A percentile compares a stretch with the other conserved stretches of the same genome.
Evolutionary conservation across 768 basidiomycete species (phyloP).

Genomic region (Leccinum obscurum): DNA sequence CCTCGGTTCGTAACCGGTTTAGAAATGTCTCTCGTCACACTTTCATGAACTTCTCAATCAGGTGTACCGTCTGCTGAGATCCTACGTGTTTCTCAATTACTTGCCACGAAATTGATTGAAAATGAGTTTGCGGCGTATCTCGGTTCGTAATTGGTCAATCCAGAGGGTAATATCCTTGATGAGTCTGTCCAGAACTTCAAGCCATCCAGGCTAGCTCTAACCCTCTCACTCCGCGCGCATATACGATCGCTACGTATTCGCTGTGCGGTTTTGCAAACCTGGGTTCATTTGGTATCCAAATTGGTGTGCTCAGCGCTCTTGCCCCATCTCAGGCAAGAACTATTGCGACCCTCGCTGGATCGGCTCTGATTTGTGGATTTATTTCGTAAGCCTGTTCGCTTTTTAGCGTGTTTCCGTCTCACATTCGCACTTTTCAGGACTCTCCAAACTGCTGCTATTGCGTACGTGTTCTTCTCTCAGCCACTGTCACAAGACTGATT

Average conservation of each 20-base stretch:
- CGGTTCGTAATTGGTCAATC: slow-evolving; percentile 23
- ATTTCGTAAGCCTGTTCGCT: slow-evolving; percentile 39
- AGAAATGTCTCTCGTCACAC: not conserved
- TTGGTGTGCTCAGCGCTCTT: slow-evolving; percentile 70
- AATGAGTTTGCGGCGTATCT: slow-evolving; percentile 85
- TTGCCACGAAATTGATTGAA: slow-evolving; percentile 85
- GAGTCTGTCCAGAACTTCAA: slow-evolving; percentile 32
- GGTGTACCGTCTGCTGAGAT: slow-evolving; percentile 84
- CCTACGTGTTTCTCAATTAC: slow-evolving; percentile 72
- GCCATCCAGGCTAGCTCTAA: slow-evolving; percentile 48
- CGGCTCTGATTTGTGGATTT: slow-evolving; percentile 73
- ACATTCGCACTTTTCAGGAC: slow-evolving; percentile 32
- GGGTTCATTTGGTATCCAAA: slow-evolving; percentile 83
- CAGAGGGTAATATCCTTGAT: not conserved
- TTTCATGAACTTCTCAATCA: slow-evolving; percentile 7
- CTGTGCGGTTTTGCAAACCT: slow-evolving; percentile 92
- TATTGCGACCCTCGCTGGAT: slow-evolving; percentile 68
- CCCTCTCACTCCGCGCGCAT: slow-evolving; percentile 71
- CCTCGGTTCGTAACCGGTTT: slow-evolving; percentile 37
- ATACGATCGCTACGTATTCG: slow-evolving; percentile 81
- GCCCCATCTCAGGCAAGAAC: slow-evolving; percentile 67
- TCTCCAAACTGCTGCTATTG: slow-evolving; percentile 59
- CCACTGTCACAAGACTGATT: slow-evolving; percentile 6
- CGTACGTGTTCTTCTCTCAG: slow-evolving; percentile 38
- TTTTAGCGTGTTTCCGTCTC: not conserved